These are phyloP conservation scores for Tetraselmis chui DNA, from an alignment of 139 green algal species.

Conservation along the genomic window DNA sequence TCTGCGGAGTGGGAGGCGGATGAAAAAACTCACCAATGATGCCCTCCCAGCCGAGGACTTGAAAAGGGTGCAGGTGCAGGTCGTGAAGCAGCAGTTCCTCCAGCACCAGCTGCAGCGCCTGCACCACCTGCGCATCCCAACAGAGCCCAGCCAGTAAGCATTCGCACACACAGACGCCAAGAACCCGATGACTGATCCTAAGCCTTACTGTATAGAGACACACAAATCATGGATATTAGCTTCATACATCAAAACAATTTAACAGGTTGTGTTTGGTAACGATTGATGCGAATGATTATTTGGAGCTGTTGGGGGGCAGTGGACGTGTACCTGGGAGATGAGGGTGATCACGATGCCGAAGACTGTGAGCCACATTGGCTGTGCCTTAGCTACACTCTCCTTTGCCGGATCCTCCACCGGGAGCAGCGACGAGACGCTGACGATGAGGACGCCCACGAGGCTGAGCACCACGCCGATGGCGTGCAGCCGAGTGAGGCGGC, in stretches of 20 bases:
- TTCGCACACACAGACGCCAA: no score
- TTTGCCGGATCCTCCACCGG: background rate
- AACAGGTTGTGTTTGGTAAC: no score
- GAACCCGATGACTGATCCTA: no score
- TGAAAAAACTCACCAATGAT: background rate
- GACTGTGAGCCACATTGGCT: background rate
- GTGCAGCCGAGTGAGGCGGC: conserved; percentile 3
- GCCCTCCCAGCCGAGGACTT: background rate
- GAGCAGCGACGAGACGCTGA: background rate
- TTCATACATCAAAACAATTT: no score
- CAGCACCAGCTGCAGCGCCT: background rate
- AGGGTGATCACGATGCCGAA: background rate
- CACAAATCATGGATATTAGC: no score
- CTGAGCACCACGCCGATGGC: background rate
- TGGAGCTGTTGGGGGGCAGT: background rate
- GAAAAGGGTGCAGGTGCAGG: background rate
- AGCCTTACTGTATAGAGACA: no score
- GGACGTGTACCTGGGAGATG: background rate
- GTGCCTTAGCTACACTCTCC: background rate
- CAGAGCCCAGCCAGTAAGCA: no score
- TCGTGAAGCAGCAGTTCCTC: background rate
- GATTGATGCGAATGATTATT: no score
- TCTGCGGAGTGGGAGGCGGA: background rate
- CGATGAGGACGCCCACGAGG: background rate
- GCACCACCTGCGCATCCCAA: background rate